Base-by-base conservation (phyloP, 2,329 filamentous ascomycete species). In the Pestalotiopsis sp. region DNA sequence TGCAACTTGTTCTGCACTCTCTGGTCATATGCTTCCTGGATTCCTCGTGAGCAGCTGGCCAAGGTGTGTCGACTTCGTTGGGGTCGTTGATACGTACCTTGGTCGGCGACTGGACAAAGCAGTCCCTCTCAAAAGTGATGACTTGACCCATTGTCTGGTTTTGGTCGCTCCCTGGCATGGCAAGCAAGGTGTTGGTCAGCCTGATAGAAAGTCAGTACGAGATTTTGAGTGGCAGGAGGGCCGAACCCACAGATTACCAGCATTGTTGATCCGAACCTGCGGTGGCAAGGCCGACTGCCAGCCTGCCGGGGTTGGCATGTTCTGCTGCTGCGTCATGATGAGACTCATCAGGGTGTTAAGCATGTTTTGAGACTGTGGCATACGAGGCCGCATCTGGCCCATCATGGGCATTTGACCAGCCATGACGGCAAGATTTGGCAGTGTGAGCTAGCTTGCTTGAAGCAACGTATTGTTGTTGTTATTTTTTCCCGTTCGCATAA, bases 381-480 rank as follows among this genome's bases (percentile, higher is more conserved):
- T 81, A 69, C 79, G 79, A 71, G 76, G 80, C 73, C 81, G 80
- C 77, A 84, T 80, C 78, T 85, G 80, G 77, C 80, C 82, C 85
- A 89, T 88, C 74, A 87, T 86, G 78, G 85, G 84, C 80, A 89
- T 85, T 73, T 88, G 88, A 76, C 84, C 86, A 81, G 87, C 87
- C 87, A 90, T 89, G 79, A 84, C 85, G 82, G 84, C 84, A 72
- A 70, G 65, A 69, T 17, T 68, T 68, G 66, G 68, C 62, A 62
- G 59, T 27, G 59, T 67, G 36, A 25, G 27, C 31, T 25, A 55
- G 31, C 39, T 20, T 23, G 17, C 12, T 14, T 11, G n/a, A 36
- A 63, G 61, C n/a, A 36, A 7, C 7, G 31, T 36, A 36, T 36
- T 36, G 17, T 17, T 63, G n/a, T 31, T 49, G 31, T n/a, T 27